Evolutionary conservation across 108 stramenopile species (phyloP), one percentile per base, ranked within the genome.

Genomic region (Phaeodactylum tricornutum): DNA sequence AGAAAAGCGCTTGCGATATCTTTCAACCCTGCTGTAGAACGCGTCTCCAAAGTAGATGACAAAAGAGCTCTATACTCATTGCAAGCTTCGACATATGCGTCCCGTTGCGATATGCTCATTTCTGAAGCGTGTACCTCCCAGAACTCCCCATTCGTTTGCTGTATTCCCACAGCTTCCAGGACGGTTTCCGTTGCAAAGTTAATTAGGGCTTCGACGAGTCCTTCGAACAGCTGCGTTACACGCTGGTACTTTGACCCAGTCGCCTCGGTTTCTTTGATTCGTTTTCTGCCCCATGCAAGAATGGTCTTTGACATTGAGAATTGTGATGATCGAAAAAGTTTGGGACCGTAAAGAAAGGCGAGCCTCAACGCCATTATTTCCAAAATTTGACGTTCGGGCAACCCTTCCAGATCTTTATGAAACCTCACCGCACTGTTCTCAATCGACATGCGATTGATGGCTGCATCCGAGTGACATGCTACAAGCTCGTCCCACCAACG

Each of bases 41-140:
- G 19, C 47, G 47, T 29, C 38, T 47, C 43, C 15, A 30, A 22
- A 29, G 20, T 14, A 6, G 14, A 20, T 8, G 61, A 58, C 25
- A 66, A 41, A 12, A 71, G 55, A 17, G 70, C 72, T 45, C 74
- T 42, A 26, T 76, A 40, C 23, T 60, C 55, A 30, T 31, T 24
- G 47, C 77, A 79, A 22, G 67, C 71, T 17, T 37, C 41, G n/a
- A 71, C 60, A 52, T 85, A 85, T 4, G 56, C 63, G 31, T 16
- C 14, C 21, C 63, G 55, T 32, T 84, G 83, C 11, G 33, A 8
- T 6, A 25, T 29, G 21, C 62, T 21, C 53, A 81, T 61, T 16
- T 51, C 30, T 35, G 79, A 84, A 6, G 32, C 28, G 20, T 57
- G 63, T 11, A 71, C 16, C 27, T 80, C 66, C 77, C 76, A 78